Evolutionary conservation across 768 basidiomycete genomes (phyloP), one percentile per base, ranked within the genome.

Genomic region (Pholiota molesta): DNA sequence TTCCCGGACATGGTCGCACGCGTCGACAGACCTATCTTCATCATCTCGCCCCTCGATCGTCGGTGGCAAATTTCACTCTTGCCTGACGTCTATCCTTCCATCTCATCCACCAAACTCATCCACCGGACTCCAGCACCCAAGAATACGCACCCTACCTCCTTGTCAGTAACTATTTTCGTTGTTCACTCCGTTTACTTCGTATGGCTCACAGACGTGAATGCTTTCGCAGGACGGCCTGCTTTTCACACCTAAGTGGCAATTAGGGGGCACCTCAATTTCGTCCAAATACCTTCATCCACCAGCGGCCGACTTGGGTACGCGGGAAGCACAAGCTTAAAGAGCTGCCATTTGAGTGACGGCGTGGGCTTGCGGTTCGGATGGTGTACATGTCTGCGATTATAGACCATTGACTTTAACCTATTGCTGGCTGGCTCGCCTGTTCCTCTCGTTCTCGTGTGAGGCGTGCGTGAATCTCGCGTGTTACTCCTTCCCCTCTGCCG

Each of bases 321-420:
- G 13, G 23, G 47, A 49, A 49, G 47, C 47, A 49, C 14, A 13
- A n/a, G n/a, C n/a, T n/a, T n/a, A n/a, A n/a, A n/a, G n/a, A 57
- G 42, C 56, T 57, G n/a, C 56, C 23, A 33, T 44, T n/a, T 57
- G 56, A 57, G 23, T 40, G 56, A 57, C 40, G 56, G 56, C 56
- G 56, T 57, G 56, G 42, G 28, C 56, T 40, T 35, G 29, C 19
- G 26, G 35, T 37, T 49, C 23, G 19, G 19, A 55, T 37, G 29
- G 56, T 45, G 26, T 57, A n/a, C 44, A 57, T 42, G 56, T 14
- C 44, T 44, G 14, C 44, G 47, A 23, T 19, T 44, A 55, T 21
- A 55, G 44, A 21, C 35, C 26, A 42, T 44, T 44, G 42, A 44
- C 44, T 29, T 44, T 28, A 21, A 47, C 42, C 56, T 31, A 44